phyloP scores from a whole-genome alignment of 1,139 yeast genomes.

The Pichia sp. region DNA sequence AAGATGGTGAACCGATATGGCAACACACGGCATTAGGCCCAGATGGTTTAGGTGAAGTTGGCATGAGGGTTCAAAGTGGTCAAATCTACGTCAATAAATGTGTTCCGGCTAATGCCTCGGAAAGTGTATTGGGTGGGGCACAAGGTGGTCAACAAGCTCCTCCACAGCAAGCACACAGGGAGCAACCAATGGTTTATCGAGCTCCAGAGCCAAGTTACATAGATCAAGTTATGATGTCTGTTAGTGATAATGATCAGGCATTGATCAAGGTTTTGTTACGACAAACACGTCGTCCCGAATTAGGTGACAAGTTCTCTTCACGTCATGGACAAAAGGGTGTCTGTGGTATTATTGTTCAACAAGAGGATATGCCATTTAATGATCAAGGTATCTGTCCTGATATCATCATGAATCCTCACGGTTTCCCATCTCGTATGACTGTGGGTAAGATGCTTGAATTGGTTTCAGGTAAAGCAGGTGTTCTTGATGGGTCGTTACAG shows the following conservation, averaged over 20 bases:
- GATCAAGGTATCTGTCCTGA: slow-evolving; percentile 90
- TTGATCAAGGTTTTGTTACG: slow-evolving; percentile 84
- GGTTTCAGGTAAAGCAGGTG: slow-evolving; percentile 97
- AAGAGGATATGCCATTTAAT: slow-evolving; percentile 92
- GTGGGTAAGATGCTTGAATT: slow-evolving; percentile 98
- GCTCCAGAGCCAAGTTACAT: slow-evolving; percentile 95
- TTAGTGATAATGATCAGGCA: slow-evolving; percentile 92
- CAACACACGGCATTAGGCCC: slow-evolving; percentile 86
- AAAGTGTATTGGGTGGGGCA: slow-evolving; percentile 52
- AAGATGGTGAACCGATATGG: slow-evolving; percentile 71
- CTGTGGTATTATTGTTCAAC: slow-evolving; percentile 94
- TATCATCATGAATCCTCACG: slow-evolving; percentile 97
- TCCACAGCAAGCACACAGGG: slow-evolving; percentile 40
- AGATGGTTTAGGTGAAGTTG: slow-evolving; percentile 97
- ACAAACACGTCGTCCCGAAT: slow-evolving; percentile 96
- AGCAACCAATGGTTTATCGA: slow-evolving; percentile 85
- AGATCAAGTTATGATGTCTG: slow-evolving; percentile 97
- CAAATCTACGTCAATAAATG: slow-evolving; percentile 91
- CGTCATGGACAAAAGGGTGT: slow-evolving; percentile 99
- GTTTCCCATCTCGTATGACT: slow-evolving; percentile 99
- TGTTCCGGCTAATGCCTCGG: slow-evolving; percentile 84
- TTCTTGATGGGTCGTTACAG: slow-evolving; percentile 81
- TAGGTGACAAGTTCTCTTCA: slow-evolving; percentile 95
- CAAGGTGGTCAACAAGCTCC: slow-evolving; percentile 26
- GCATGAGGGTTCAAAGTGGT: slow-evolving; percentile 83